phyloP scores from a whole-genome alignment of 2,329 filamentous ascomycete genomes.

The Claviceps capensis region DNA sequence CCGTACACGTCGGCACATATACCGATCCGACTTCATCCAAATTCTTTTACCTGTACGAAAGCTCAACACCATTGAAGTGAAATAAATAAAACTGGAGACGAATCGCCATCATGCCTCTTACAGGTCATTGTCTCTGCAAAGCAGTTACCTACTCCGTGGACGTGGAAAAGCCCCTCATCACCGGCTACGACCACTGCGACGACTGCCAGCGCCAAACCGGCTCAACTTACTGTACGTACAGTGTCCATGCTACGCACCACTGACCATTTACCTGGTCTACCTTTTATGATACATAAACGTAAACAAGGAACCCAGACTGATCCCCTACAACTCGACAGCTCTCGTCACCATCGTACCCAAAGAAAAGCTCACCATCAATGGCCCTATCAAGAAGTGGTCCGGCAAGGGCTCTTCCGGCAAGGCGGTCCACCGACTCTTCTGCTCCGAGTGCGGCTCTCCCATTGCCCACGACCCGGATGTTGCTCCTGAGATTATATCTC shows the following conservation, averaged over 20 bases:
- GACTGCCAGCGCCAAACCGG: constrained; percentile 59
- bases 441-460: constrained; percentile 53
- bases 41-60: no score
- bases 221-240: constrained; percentile 48
- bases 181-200: constrained; percentile 59
- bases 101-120: constrained; percentile 43
- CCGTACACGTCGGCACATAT: no score
- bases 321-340: constrained; percentile 24
- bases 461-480: constrained; percentile 58
- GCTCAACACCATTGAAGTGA: background rate
- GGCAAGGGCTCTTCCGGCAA: constrained; percentile 48
- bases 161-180: constrained; percentile 36
- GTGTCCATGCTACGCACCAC: no score
- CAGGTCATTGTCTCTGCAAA: constrained; percentile 59
- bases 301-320: constrained; percentile 19
- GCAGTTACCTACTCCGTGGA: constrained; percentile 53
- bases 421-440: constrained; percentile 54
- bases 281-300: background rate
- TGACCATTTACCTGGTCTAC: no score
- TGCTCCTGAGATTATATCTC: constrained; percentile 55
- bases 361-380: constrained; percentile 48
- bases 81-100: background rate
- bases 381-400: constrained; percentile 50
- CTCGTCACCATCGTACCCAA: constrained; percentile 54
- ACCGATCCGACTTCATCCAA: no score